Base-by-base conservation (phyloP, 1,284 basidiomycete genomes). In the Ceratobasidium sp. region DNA sequence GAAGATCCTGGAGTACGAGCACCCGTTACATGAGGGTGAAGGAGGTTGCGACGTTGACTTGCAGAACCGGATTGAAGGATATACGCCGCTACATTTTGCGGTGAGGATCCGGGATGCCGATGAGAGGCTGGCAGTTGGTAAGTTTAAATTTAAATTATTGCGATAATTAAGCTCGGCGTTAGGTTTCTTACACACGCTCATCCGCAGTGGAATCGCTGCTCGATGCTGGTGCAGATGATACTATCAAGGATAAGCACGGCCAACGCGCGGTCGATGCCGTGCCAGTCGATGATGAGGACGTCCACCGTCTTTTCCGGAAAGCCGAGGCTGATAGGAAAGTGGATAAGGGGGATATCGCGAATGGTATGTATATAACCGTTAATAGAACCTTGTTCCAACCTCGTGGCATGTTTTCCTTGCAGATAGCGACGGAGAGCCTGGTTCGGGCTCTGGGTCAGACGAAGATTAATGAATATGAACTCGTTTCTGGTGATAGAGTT, bases 11-110 rank as follows among this genome's bases (percentile, higher is more conserved):
- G 84, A 84, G 7, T 81, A 87, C 11, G 33, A 36, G 11, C 33
- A 36, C 33, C 33, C 33, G 33, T 36, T 36, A 11, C 33, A 36
- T 11, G 33, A 36, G 33, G 33, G 33, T 11, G 33, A 36, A 74
- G 89, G 92, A 8, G 83, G 81, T 11, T 94, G 92, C 77, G 91
- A 95, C 75, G 91, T 95, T 60, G 93, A 95, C 76, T 83, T 87
- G 19, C 82, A 86, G 74, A 95, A 95, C 77, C 82, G 84, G 21
- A 77, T 90, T 33, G 86, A 89, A 44, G 84, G 84, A 8, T 86
- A 88, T 41, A 95, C 93, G 0, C 93, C 93, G 1, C 80, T 96
- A 9, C 93, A 95, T 76, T 83, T 93, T 19, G 93, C 92, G 0
- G 81, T 91, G 16, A 77, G 80, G 69, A 77, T 89, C 67, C 81